Percentiles rank a stretch among this genome's conserved stretches.
These are phyloP conservation scores for Auricularia cornea DNA, from an alignment of 768 basidiomycete species.

Conservation along the genomic window DNA sequence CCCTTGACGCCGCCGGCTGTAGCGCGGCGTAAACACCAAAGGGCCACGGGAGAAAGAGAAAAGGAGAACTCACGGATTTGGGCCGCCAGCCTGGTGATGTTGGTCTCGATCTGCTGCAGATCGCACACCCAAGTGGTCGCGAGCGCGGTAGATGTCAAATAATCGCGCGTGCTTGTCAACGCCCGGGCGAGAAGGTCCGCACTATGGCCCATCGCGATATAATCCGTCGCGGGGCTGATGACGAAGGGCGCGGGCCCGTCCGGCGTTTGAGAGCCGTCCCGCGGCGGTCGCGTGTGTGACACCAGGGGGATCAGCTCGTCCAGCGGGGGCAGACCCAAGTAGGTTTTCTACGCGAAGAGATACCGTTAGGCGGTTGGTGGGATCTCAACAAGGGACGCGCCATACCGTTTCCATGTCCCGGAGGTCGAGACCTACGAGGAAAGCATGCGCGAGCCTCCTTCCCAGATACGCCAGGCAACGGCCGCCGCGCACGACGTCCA, in stretches of 20 bases:
- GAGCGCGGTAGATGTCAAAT: conserved; percentile 40
- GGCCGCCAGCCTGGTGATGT: conserved; percentile 11
- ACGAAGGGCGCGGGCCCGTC: conserved; percentile 30
- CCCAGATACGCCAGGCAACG: conserved; percentile 3
- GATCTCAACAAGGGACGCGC: conserved; percentile 15
- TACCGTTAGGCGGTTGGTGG: not conserved
- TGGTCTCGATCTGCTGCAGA: not conserved
- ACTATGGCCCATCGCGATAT: conserved; percentile 47
- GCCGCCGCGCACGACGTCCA: conserved; percentile 5
- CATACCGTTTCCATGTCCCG: not conserved
- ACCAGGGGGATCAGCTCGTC: conserved; percentile 42
- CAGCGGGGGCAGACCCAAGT: conserved; percentile 43
- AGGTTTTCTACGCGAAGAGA: conserved; percentile 26
- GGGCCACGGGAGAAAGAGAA: conserved; percentile 13
- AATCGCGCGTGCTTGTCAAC: conserved; percentile 48
- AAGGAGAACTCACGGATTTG: conserved; percentile 41
- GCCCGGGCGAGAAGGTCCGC: conserved; percentile 51
- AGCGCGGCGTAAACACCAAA: conserved; percentile 51
- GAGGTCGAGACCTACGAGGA: conserved; percentile 27
- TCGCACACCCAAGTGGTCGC: not conserved
- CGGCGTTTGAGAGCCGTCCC: conserved; percentile 42
- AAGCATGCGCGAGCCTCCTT: conserved; percentile 44
- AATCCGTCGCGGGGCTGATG: conserved; percentile 39
- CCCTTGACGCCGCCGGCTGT: not conserved
- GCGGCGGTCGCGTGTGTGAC: conserved; percentile 31